Base-by-base conservation (phyloP, 805 yeast species). In the Candida sakaeoensis region DNA sequence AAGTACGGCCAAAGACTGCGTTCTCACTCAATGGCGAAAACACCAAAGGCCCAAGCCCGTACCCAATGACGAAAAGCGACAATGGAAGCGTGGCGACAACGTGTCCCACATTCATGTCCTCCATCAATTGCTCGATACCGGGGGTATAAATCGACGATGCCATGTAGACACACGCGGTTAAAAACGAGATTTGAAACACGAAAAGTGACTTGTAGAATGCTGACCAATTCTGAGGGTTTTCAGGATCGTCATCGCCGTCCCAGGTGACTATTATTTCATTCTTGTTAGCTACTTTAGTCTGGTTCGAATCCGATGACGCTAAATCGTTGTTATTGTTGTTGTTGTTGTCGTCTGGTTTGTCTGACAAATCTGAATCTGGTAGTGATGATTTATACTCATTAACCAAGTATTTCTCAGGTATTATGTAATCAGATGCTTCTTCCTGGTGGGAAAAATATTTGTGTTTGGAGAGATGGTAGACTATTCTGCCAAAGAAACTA, bases 11-110 rank as follows among this genome's bases (percentile, higher is more conserved):
- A 35, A 75, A 54, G 3, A 56, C 52, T 2, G 79, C 73, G 35
- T 74, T 65, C 52, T 80, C 85, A 10, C 80, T 72, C 44, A 80
- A 47, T 3, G 85, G 85, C 0, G 82, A 72, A 39, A 77, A 73
- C 2, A 77, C 45, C 63, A 79, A 61, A 2, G 83, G 83, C 1
- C 83, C 83, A 14, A 77, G 36, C 38, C 80, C 85, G 50, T 80
- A 79, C 8, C 84, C 85, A 21, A 78, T 48, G 6, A 79, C 79
- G 46, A 73, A 80, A 27, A 77, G 45, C 0, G 81, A 60, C 48
- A 80, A 61, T 2, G 80, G 79, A 25, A 80, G 58, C 1, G 72
- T 60, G 0, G 79, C 77, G 4, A 65, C 65, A 5, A 67, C 70
- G 23, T 57, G 57, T 12, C 72, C 60, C 4, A 74, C 67, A n/a